These are phyloP conservation scores for Hypericum perforatum DNA, from an alignment of 345 rosid species.

Conservation along the genomic window DNA sequence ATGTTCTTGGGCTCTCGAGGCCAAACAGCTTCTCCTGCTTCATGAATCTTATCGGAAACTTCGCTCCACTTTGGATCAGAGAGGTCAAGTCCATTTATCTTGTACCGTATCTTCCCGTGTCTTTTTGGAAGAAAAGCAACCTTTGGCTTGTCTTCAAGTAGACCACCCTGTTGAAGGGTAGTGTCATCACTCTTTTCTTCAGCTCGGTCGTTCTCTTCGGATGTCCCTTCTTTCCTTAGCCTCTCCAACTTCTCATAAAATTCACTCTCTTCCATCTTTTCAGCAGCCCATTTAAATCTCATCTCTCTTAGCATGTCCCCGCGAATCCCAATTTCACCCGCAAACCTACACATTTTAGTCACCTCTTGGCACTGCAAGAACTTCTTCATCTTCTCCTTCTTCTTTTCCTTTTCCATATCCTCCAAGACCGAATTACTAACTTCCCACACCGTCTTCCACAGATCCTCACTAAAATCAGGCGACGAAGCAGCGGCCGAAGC, in stretches of 20 bases:
- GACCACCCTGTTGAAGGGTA: constrained; percentile 14
- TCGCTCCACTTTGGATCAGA: constrained; percentile 74
- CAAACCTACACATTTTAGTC: constrained; percentile 78
- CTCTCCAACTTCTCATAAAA: constrained; percentile 48
- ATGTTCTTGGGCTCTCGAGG: constrained; percentile 67
- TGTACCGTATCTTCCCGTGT: constrained; percentile 71
- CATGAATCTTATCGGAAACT: constrained; percentile 60
- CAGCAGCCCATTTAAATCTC: constrained; percentile 80
- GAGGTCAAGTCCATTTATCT: constrained; percentile 86
- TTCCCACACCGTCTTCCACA: constrained; percentile 78
- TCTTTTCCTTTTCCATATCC: constrained; percentile 76
- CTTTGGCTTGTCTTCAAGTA: constrained; percentile 27
- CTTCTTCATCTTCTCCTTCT: constrained; percentile 74
- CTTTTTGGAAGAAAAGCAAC: constrained; percentile 65
- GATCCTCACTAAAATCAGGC: constrained; percentile 52
- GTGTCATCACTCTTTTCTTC: constrained; percentile 22
- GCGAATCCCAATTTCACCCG: constrained; percentile 78
- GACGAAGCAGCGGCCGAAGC: constrained; percentile 23
- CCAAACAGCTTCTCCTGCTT: constrained; percentile 47
- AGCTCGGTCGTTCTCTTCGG: constrained; percentile 20
- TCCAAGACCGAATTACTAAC: constrained; percentile 67
- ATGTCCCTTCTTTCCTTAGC: constrained; percentile 29
- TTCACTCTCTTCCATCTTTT: constrained; percentile 79
- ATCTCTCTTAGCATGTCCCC: constrained; percentile 87
- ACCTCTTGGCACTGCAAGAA: constrained; percentile 66